Conservation (phyloP, 148 eudicot species). For the Spergularia bocconei region DNA sequence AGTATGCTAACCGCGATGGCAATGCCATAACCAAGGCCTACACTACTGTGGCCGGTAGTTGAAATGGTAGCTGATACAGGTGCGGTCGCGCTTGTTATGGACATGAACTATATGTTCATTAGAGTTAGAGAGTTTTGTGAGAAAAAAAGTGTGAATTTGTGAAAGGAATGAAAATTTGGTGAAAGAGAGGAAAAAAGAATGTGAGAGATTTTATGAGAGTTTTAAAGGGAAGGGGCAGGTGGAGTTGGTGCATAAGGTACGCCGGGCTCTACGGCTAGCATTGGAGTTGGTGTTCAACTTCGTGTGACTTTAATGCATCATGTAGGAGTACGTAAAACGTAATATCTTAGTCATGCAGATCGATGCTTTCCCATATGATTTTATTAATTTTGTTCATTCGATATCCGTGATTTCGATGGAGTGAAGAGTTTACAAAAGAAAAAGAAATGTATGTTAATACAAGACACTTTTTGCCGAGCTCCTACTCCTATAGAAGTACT, state of each 20-base stretch:
- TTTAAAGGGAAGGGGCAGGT: constrained; percentile 3
- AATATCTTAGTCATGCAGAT: constrained; percentile 1
- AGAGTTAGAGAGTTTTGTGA: background rate
- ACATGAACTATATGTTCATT: constrained; percentile 14
- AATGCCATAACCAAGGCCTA: constrained; percentile 36
- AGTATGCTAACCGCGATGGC: constrained; percentile 37
- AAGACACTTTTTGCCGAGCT: no score
- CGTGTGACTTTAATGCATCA: constrained; percentile 4
- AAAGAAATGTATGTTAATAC: no score
- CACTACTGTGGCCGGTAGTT: background rate
- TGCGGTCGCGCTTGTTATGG: constrained; percentile 25
- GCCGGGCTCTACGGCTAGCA: constrained; percentile 31
- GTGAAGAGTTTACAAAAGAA: no score
- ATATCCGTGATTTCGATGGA: no score
- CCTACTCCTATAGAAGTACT: no score
- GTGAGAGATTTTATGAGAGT: background rate
- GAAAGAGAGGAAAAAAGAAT: constrained; percentile 2
- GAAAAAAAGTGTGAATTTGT: constrained; percentile 1
- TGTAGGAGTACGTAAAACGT: background rate
- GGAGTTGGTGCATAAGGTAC: constrained; percentile 27
- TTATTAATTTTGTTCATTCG: no score
- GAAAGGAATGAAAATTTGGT: background rate
- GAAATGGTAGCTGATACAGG: constrained; percentile 6
- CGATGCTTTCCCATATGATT: no score
- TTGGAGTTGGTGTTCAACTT: constrained; percentile 27